Base-by-base conservation (phyloP, 2,329 filamentous ascomycete genomes). In the Penicillium rolfsii region DNA sequence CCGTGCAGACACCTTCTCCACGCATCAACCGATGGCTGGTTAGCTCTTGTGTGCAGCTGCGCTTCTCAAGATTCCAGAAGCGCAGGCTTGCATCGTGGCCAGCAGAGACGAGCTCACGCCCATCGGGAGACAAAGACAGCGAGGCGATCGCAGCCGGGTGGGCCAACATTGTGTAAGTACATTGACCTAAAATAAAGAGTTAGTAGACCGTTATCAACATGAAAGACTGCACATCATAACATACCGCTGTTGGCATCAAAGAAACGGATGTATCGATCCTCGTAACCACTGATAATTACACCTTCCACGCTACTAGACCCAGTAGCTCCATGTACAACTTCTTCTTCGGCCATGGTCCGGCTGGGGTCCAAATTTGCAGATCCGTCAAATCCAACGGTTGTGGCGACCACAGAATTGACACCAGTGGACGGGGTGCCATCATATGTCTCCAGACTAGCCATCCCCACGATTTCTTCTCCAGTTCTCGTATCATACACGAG, bases 221-320 rank as follows among this genome's bases (percentile, higher is more conserved):
- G 22, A 43, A 36, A 45, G 16, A 14, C 14, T 52, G 28, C 6
- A 28, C 49, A 43, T 64, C 45, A 30, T 43, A 38, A 86, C 91
- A 79, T 89, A 98, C 95, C 95, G 79, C 92, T 97, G 74, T 99
- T 98, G 64, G 95, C 95, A 82, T 99, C 95, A 76, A 97, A 99
- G 83, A 99, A 97, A 67, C 94, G 86, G 69, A 99, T 93, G 72
- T 93, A 97, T 69, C 91, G 89, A 79, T 99, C 95, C 81, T 99
- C 95, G 74, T 99, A 94, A 66, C 95, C 95, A 63, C 91, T 96
- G 66, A 99, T 97, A 60, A 99, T 91, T 24, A 96, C 91, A 12
- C 95, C 95, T 76, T 97, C 93, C 0, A 97, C 88, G 36, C 90
- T 90, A 59, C 88, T 90, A 7, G 89, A 88, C 26, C 91, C 91